Base-by-base conservation (phyloP, 192 early-diverging fungal genomes). In the Mortierella hygrophila region DNA sequence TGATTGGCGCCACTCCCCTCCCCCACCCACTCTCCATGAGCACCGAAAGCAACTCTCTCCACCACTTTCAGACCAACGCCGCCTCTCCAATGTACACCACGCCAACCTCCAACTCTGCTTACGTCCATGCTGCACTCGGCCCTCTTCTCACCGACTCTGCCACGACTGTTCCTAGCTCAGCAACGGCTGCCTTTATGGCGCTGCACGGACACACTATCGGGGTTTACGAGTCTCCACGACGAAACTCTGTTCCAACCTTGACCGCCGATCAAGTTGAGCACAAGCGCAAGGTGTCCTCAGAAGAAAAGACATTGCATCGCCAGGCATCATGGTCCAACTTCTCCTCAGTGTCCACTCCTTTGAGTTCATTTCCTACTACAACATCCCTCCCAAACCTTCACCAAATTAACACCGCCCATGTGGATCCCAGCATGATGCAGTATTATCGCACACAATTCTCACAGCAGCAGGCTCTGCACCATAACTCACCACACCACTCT, bases 261-360 rank as follows among this genome's bases (percentile, higher is more conserved):
- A 76, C 75, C 4, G 68, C 81, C 4, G 75, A 77, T 35, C 74
- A 76, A 38, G 72, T 73, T 3, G 74, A 72, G 32, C 81, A 68
- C 44, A 76, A 76, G 32, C 69, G 75, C 40, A 78, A 78, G 40
- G 57, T 68, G 21, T 68, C 81, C 15, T 76, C 81, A 26, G 81
- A 82, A 65, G 81, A 82, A 69, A 82, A 77, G 75, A 76, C 75
- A 1, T 52, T 82, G 40, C 81, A 82, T 37, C 81, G 81, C 32
- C 81, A 82, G 38, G 44, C 81, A 16, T 82, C 81, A 21, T 82
- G 81, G 81, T 82, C 81, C 42, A 76, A 68, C 13, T 65, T 82
- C 41, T 65, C 80, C 3, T 71, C 81, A 4, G 32, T 52, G 21
- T 72, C 78, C 11, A 23, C 68, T 18, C 23, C 68, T 8, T 35